Base-by-base conservation (phyloP, 2,329 filamentous ascomycete species). In the Diaporthe vaccinii region DNA sequence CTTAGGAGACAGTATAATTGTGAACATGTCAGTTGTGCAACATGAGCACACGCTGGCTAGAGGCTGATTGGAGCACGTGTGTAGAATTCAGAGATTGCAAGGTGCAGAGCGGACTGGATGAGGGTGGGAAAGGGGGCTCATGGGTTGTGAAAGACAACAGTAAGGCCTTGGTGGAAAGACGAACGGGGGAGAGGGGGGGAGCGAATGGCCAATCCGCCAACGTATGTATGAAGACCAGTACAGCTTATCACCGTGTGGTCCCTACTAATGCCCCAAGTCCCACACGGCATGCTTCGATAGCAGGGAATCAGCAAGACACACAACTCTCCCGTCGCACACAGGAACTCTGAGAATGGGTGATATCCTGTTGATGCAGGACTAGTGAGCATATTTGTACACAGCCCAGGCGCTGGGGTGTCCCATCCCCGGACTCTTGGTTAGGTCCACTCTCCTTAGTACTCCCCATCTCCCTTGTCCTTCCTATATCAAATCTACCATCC, bases 331-430 rank as follows among this genome's bases (percentile, higher is more conserved):
- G 25, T 20, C 44, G 36, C 44, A n/a, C 62, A 53, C 44, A 7
- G 34, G n/a, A 36, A 28, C 44, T 53, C 22, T 53, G 31, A 51
- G 12, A 20, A 53, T 34, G 65, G 46, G 31, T 20, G 7, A 39
- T 28, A 68, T 53, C 8, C 31, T 34, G 31, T 53, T 28, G 34
- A 53, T 68, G n/a, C n/a, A 51, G 46, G 46, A 39, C 65, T 68
- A 68, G 31, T 53, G n/a, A 68, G 65, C 65, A 39, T 68, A 68
- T 53, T 55, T 49, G 20, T 68, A 68, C 65, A 68, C 65, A 55
- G 46, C 39, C 62, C 65, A 68, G 65, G 65, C 46, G 4, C 31
- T 53, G 44, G 65, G 46, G 46, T 53, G 65, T 53, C 62, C 65
- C 65, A 53, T 68, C 25, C 46, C 65, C 28, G 65, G 61, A 51